Percentiles rank a stretch among this genome's conserved stretches.
These are phyloP conservation scores for Calonectria naviculata DNA, from an alignment of 2,329 filamentous ascomycete genomes.

Conservation along the genomic window DNA sequence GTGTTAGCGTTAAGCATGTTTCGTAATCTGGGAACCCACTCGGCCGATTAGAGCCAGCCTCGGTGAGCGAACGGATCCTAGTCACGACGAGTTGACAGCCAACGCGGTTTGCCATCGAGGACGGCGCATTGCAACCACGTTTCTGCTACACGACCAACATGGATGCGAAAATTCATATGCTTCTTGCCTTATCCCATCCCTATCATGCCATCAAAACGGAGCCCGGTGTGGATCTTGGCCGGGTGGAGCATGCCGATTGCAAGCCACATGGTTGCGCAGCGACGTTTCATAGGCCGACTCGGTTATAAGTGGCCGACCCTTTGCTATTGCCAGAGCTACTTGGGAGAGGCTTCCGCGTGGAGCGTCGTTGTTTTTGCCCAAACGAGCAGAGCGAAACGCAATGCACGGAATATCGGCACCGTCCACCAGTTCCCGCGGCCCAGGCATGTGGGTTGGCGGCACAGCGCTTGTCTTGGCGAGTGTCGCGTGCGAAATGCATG, in stretches of 20 bases:
- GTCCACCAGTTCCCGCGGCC: not conserved
- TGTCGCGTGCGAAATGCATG: constrained; percentile 9
- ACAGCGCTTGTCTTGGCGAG: not conserved
- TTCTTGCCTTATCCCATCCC: not conserved
- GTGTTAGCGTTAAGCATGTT: not conserved
- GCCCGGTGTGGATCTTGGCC: not conserved
- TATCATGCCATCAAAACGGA: constrained; percentile 3
- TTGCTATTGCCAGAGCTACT: not conserved
- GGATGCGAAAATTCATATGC: not conserved
- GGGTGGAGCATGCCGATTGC: not conserved
- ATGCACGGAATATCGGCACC: constrained; percentile 13
- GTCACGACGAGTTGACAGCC: not conserved
- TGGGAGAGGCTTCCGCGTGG: not conserved
- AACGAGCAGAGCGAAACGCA: not conserved
- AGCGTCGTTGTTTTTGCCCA: constrained; percentile 2
- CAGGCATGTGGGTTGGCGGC: not conserved
- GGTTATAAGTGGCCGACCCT: not conserved
- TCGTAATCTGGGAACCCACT: not conserved
- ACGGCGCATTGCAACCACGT: not conserved
- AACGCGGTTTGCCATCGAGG: not conserved
- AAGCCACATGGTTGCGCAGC: not conserved
- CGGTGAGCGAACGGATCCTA: not conserved
- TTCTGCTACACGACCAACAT: not conserved
- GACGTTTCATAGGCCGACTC: constrained; percentile 12
- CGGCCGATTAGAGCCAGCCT: not conserved